Conservation (phyloP, 2,329 filamentous ascomycete species). For the Calonectria hongkongensis region DNA sequence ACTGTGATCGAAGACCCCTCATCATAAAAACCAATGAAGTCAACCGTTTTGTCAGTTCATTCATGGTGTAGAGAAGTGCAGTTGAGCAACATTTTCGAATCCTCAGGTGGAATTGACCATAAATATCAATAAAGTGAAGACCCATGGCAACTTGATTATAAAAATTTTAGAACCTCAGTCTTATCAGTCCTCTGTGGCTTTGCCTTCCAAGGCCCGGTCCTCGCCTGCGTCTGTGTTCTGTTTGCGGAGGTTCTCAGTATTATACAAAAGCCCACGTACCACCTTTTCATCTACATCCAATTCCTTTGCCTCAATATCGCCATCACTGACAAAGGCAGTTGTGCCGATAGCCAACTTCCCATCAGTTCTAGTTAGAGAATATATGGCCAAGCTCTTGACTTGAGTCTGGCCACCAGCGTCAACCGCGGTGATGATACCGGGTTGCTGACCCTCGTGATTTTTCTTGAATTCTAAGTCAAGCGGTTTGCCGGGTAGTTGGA, state of each 20-base stretch:
- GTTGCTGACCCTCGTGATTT: constrained; percentile 45
- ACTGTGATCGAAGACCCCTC: constrained; percentile 38
- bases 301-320: constrained; percentile 54
- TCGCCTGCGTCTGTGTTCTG: constrained; percentile 55
- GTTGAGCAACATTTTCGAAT: not conserved
- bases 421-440: constrained; percentile 62
- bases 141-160: not conserved
- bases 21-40: not conserved
- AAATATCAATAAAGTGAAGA: not conserved
- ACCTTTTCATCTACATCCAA: constrained; percentile 61
- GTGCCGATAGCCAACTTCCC: constrained; percentile 57
- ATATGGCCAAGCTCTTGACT: constrained; percentile 57
- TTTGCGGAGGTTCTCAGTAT: constrained; percentile 69
- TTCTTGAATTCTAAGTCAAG: constrained; percentile 70
- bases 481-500: constrained; percentile 79
- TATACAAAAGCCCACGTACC: constrained; percentile 66
- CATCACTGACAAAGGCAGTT: constrained; percentile 52
- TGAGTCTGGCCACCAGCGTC: constrained; percentile 59
- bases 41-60: not conserved
- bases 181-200: constrained; percentile 38
- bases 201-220: constrained; percentile 37
- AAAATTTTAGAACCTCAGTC: not conserved
- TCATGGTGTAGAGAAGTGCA: not conserved
- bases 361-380: constrained; percentile 57
- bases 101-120: not conserved